Evolutionary conservation across 2,329 filamentous ascomycete genomes (phyloP).

Genomic region (Aspergillus sp.): DNA sequence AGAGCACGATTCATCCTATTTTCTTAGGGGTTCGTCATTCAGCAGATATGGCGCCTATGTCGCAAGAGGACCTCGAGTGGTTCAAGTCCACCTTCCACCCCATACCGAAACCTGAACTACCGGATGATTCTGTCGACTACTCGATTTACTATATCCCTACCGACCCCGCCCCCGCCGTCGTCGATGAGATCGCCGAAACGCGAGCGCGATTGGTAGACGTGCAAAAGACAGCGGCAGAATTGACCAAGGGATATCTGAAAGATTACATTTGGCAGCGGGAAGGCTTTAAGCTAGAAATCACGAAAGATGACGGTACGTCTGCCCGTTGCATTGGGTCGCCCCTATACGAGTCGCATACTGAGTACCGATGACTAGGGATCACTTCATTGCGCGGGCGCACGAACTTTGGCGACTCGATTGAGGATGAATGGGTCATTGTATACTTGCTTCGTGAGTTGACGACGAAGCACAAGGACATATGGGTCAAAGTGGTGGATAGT

Average conservation of each 20-base stretch:
- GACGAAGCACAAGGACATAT: constrained; percentile 67
- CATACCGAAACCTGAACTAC: constrained; percentile 63
- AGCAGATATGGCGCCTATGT: constrained; percentile 39
- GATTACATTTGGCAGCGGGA: constrained; percentile 97
- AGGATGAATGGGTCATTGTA: constrained; percentile 96
- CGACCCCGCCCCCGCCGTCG: constrained; percentile 51
- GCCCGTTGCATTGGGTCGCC: not conserved
- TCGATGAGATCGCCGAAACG: constrained; percentile 50
- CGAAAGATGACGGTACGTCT: constrained; percentile 59
- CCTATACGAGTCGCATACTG: constrained; percentile 3
- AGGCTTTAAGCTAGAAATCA: constrained; percentile 65
- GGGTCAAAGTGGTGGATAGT: constrained; percentile 79
- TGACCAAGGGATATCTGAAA: constrained; percentile 65
- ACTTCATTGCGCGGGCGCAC: constrained; percentile 71
- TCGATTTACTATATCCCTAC: constrained; percentile 69
- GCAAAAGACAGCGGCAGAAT: constrained; percentile 63
- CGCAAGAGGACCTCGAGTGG: constrained; percentile 60
- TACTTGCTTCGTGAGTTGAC: constrained; percentile 82
- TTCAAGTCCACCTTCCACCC: constrained; percentile 64
- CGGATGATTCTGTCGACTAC: constrained; percentile 86
- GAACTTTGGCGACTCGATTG: constrained; percentile 89
- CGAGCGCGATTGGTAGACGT: constrained; percentile 67
- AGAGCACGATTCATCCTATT: not conserved
- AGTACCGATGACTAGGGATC: constrained; percentile 30
- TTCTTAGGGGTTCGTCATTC: not conserved